phyloP scores from a whole-genome alignment of 1,139 yeast genomes.

The Wickerhamomyces sp. region DNA sequence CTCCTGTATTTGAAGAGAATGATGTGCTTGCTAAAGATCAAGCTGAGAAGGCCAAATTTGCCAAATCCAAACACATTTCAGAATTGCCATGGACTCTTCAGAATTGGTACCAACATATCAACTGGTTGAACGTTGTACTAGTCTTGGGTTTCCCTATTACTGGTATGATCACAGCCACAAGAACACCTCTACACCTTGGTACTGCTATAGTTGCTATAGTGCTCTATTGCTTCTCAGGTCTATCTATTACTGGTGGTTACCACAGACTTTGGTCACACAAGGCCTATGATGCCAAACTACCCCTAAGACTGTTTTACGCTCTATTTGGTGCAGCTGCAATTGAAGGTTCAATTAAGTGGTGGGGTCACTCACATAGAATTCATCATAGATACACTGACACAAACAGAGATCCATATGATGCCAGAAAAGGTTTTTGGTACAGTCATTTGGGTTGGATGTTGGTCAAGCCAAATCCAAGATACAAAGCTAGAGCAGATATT shows the following conservation, averaged over 20 bases:
- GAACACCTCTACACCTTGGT: conserved; percentile 53
- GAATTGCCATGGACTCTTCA: conserved; percentile 85
- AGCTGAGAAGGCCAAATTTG: conserved; percentile 42
- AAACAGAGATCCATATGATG: conserved; percentile 94
- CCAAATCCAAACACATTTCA: conserved; percentile 63
- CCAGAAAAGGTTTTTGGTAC: conserved; percentile 92
- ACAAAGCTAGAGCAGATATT: conserved; percentile 94
- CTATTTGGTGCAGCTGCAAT: conserved; percentile 92
- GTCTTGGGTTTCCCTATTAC: conserved; percentile 65
- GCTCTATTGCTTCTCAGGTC: conserved; percentile 69
- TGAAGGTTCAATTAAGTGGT: conserved; percentile 98
- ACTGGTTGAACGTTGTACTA: conserved; percentile 87
- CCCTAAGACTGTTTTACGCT: conserved; percentile 69
- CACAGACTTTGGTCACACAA: conserved; percentile 89
- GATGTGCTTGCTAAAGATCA: conserved; percentile 55
- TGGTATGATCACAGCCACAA: conserved; percentile 53
- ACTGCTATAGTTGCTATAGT: conserved; percentile 57
- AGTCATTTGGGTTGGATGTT: conserved; percentile 99
- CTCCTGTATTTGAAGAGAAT: conserved; percentile 50
- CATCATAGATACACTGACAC: conserved; percentile 98
- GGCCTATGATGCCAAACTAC: conserved; percentile 70
- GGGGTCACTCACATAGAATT: conserved; percentile 96
- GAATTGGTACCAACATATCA: conserved; percentile 85
- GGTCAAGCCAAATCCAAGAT: conserved; percentile 86
- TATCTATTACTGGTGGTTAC: conserved; percentile 95